Evolutionary conservation across 306 rosid species (phyloP).

Genomic region (Dalbergia oliveri): DNA sequence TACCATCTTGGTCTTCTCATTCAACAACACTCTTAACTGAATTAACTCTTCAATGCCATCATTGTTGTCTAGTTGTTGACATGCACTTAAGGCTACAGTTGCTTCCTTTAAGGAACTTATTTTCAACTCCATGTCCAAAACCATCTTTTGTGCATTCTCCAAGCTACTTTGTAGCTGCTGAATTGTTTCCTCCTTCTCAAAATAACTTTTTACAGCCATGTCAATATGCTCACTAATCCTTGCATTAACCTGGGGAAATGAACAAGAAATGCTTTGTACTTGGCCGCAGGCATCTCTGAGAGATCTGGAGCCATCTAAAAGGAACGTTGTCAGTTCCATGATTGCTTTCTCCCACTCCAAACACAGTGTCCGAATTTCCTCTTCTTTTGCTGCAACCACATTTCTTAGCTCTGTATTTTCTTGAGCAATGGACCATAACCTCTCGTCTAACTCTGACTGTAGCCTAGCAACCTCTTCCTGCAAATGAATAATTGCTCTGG

Average conservation of each 20-base stretch:
- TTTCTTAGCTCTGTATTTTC: constrained; percentile 73
- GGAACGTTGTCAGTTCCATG: constrained; percentile 81
- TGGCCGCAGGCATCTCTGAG: constrained; percentile 85
- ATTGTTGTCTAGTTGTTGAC: constrained; percentile 57
- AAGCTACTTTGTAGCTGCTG: constrained; percentile 70
- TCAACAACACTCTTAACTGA: constrained; percentile 55
- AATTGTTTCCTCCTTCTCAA: constrained; percentile 92
- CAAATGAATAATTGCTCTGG: constrained; percentile 84
- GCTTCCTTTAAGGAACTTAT: constrained; percentile 81
- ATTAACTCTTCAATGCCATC: constrained; percentile 51
- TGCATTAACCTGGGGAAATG: constrained; percentile 75
- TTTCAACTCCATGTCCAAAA: constrained; percentile 77
- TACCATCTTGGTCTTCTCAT: constrained; percentile 59
- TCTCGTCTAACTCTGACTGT: constrained; percentile 76
- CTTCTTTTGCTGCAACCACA: constrained; percentile 69
- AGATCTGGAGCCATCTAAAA: constrained; percentile 89
- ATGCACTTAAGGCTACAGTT: constrained; percentile 69
- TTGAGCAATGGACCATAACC: constrained; percentile 60
- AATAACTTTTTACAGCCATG: constrained; percentile 72
- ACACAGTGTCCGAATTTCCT: constrained; percentile 63
- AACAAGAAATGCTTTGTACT: constrained; percentile 69
- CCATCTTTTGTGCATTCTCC: constrained; percentile 80
- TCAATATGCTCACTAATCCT: constrained; percentile 71
- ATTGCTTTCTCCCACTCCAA: constrained; percentile 88
- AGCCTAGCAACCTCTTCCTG: constrained; percentile 86